Evolutionary conservation across 2,329 filamentous ascomycete genomes (phyloP).

Genomic region (Neopestalotiopsis clavispora): DNA sequence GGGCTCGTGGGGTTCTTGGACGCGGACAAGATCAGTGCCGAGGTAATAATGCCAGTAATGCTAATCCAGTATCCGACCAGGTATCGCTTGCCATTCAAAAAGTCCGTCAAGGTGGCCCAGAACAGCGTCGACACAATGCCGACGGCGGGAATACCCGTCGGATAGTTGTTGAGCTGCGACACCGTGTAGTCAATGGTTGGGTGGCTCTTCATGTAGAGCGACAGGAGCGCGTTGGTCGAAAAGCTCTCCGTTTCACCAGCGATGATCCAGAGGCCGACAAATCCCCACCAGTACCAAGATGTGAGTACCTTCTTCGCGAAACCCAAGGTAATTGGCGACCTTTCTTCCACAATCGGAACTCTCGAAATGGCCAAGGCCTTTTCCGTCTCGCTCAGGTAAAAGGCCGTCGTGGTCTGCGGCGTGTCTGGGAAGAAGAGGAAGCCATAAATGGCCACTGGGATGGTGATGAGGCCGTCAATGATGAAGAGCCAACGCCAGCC

Average conservation of each 20-base stretch:
- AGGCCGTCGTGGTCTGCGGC: slow-evolving; percentile 52
- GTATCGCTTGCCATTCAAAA: slow-evolving; percentile 65
- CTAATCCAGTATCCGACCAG: slow-evolving; percentile 71
- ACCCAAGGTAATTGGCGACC: slow-evolving; percentile 48
- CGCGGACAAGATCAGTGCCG: slow-evolving; percentile 64
- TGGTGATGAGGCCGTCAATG: slow-evolving; percentile 58
- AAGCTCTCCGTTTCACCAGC: slow-evolving; percentile 76
- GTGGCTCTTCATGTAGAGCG: slow-evolving; percentile 55
- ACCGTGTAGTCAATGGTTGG: slow-evolving; percentile 49
- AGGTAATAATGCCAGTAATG: slow-evolving; percentile 66
- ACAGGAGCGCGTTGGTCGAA: slow-evolving; percentile 64
- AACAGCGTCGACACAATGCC: slow-evolving; percentile 68
- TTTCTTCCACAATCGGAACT: slow-evolving; percentile 42
- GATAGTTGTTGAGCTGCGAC: slow-evolving; percentile 60
- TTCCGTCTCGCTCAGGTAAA: slow-evolving; percentile 48
- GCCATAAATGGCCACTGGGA: slow-evolving; percentile 61
- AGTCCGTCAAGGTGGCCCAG: slow-evolving; percentile 72
- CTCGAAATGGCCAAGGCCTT: slow-evolving; percentile 43
- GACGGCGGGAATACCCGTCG: slow-evolving; percentile 59
- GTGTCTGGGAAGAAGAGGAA: slow-evolving; percentile 59
- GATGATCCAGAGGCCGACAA: slow-evolving; percentile 70
- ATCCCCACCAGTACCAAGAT: slow-evolving; percentile 70
- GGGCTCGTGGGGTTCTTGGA: slow-evolving; percentile 44
- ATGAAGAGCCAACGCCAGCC: slow-evolving; percentile 62
- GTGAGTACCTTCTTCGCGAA: slow-evolving; percentile 62